Evolutionary conservation across 768 basidiomycete genomes (phyloP), one percentile per base, ranked within the genome.

Genomic region (Mycena sanguinolenta): DNA sequence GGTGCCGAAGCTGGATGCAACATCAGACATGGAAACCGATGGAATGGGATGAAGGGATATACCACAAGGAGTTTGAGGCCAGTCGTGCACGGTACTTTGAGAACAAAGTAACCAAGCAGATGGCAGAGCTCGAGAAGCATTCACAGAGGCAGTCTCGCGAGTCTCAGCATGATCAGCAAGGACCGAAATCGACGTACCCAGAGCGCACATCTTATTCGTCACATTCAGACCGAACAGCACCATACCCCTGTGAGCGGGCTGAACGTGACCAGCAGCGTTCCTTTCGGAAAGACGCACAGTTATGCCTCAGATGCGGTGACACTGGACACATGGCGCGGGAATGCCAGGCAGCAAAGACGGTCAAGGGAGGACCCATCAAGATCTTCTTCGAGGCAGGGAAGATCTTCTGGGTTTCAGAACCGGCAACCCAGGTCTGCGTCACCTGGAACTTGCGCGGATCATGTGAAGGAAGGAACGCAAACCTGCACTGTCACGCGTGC

Each of bases 401-500:
- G 42, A 64, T 64, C 10, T 64, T 44, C 30, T 64, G 63, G 63
- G 8, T 64, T n/a, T 42, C 63, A 14, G 63, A 64, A 28, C 63
- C 63, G 12, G 32, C 39, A n/a, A 64, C 53, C 17, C 53, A 64
- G 17, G 63, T 64, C 52, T 64, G 63, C 25, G 53, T 64, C 42
- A 25, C 39, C 30, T 64, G 63, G 63, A 64, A 64, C 53, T 19
- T 64, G 5, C 54, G 30, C n/a, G 53, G 63, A 42, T 12, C 39
- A 4, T 64, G 63, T 10, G 63, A 64, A 25, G 63, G 27, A 13
- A 55, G n/a, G 19, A 64, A 64, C n/a, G 39, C 63, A 27, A 42
- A 57, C 28, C n/a, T 57, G 54, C 63, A 64, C 54, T 55, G 63
- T 28, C 77, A 79, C 49, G 53, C 72, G 30, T 79, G 77, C 62